Base-by-base conservation (phyloP, 1,284 basidiomycete species). In the Melampsora larici-populina region DNA sequence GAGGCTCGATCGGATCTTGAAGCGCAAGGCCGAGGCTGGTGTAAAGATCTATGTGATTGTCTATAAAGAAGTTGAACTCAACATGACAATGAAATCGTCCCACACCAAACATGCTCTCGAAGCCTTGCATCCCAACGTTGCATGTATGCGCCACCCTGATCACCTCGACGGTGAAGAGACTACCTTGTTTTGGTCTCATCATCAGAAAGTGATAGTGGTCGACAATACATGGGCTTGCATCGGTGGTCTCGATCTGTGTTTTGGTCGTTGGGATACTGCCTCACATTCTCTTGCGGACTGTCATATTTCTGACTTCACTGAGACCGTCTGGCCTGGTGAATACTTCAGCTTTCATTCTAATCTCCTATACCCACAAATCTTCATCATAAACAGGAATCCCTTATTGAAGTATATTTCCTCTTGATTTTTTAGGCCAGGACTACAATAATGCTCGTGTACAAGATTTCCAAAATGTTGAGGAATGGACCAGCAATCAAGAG, bases 241-340 rank as follows among this genome's bases (percentile, higher is more conserved):
- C 77, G 92, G 94, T 33, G 93, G 93, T 29, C 87, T 96, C 24
- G 94, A 97, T 82, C 87, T 95, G 24, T 97, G 94, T 85, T 95
- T 94, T 81, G 95, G 95, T 7, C 90, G 95, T 46, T 98, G 94
- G 94, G 95, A 97, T 84, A 93, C 91, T 0, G 88, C 91, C 80
- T 78, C 78, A 84, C 86, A 82, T 82, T 92, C 93, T 1, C 87
- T 96, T 49, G 91, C 94, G 4, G 94, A 97, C 82, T 91, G 89
- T 11, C 94, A 97, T 82, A 92, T 93, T 0, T 91, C 91, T 1
- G 87, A 94, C 81, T 94, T 94, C 82, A 85, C 86, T 49, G 87
- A 87, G 70, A 92, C 92, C 0, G 86, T 97, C 43, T 97, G 95
- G 86, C 92, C 94, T 0, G 95, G 95, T 1, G 48, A 60, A 11